Evolutionary conservation across 495 filamentous ascomycete species (phyloP).

Genomic region (Aspergillus funiculosus): DNA sequence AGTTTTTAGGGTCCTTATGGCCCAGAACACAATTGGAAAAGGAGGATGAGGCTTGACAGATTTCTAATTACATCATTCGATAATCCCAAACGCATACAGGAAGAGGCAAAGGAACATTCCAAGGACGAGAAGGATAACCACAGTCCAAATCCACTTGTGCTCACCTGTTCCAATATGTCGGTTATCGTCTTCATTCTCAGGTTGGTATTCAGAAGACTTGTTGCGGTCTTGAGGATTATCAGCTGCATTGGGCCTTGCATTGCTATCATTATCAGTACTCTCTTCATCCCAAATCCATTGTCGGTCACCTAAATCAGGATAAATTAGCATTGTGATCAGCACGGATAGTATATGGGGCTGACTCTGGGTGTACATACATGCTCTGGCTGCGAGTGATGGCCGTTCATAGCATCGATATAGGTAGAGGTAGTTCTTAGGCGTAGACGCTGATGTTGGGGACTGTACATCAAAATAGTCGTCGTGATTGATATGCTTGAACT

Average conservation of each 20-base stretch:
- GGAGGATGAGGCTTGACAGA: constrained; percentile 3
- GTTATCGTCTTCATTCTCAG: constrained; percentile 1
- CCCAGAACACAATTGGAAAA: neutral
- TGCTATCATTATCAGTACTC: too few species aligned
- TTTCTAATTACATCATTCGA: constrained; percentile 24
- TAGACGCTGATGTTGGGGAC: neutral
- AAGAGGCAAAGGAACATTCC: constrained; percentile 33
- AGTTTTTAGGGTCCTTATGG: neutral
- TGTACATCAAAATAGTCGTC: neutral
- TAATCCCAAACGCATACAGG: constrained; percentile 29
- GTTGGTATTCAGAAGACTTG: neutral
- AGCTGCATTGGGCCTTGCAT: neutral
- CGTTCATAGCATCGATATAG: constrained; percentile 9
- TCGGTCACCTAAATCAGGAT: too few species aligned
- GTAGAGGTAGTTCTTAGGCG: neutral
- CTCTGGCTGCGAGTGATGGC: constrained; percentile 10
- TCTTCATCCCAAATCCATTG: too few species aligned
- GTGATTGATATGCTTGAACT: neutral
- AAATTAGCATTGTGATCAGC: neutral
- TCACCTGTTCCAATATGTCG: constrained; percentile 19
- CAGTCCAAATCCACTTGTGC: constrained; percentile 30
- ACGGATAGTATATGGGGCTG: neutral
- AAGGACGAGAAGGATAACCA: constrained; percentile 24
- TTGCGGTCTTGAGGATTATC: too few species aligned
- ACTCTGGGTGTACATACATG: neutral